Percentiles rank a stretch among this genome's conserved stretches.
phyloP scores from a whole-genome alignment of 2,329 filamentous ascomycete genomes.

The Neofusicoccum ribis region DNA sequence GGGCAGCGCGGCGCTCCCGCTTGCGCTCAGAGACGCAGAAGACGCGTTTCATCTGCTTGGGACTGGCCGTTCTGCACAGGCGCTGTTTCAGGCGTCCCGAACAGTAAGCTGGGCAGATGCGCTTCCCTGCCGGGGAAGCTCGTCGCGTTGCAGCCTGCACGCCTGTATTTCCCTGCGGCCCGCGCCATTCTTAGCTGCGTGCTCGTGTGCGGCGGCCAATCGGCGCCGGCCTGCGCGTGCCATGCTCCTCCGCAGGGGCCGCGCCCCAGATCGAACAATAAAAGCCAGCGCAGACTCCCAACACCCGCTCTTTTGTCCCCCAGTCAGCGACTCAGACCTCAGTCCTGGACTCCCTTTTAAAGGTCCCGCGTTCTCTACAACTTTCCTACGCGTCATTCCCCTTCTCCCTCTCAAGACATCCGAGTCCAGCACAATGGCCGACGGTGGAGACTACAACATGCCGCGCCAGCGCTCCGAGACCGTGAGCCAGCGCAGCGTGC shows the following conservation, averaged over 20 bases:
- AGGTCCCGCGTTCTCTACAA: slow-evolving; percentile 11
- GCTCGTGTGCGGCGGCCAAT: neutral
- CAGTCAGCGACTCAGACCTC: slow-evolving; percentile 9
- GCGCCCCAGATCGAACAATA: neutral
- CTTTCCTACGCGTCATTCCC: neutral
- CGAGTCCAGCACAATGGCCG: slow-evolving; percentile 4
- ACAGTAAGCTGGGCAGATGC: neutral
- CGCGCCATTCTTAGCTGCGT: neutral
- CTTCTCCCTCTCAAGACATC: neutral
- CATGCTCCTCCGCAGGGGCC: neutral
- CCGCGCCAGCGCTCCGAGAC: neutral
- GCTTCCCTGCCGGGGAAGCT: neutral
- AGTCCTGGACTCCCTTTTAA: slow-evolving; percentile 14
- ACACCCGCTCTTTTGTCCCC: neutral
- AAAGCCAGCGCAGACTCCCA: neutral
- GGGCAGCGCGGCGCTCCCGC: too few species aligned
- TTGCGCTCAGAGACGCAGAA: neutral
- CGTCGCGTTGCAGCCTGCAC: neutral
- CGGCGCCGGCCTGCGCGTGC: neutral
- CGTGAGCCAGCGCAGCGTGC: slow-evolving; percentile 3
- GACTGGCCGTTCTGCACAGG: neutral
- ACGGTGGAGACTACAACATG: neutral
- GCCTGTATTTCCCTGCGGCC: neutral
- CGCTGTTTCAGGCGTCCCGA: slow-evolving; percentile 8
- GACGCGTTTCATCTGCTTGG: neutral